phyloP scores from a whole-genome alignment of 2,329 filamentous ascomycete genomes.

The Xylaria sp. region DNA sequence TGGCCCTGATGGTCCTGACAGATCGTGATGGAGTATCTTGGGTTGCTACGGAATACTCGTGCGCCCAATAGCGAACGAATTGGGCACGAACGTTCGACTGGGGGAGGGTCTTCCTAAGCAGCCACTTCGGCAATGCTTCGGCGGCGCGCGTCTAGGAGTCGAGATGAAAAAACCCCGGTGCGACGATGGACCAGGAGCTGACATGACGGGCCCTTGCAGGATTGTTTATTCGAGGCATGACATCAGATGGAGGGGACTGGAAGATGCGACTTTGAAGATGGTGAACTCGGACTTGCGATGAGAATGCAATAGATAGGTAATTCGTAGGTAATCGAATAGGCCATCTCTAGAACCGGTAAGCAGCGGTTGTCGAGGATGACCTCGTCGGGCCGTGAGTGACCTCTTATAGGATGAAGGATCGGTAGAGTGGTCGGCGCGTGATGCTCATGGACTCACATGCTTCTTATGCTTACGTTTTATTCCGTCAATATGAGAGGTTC shows the following conservation, averaged over 20 bases:
- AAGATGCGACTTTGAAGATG: too few species aligned
- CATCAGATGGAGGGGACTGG: too few species aligned
- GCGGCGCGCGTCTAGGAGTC: neutral
- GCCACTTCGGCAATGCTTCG: conserved; percentile 14
- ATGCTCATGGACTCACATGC: neutral
- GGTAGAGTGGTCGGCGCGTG: neutral
- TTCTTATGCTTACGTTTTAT: too few species aligned
- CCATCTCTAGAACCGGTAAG: too few species aligned
- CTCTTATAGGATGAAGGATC: neutral
- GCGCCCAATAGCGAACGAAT: neutral
- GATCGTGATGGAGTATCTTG: too few species aligned
- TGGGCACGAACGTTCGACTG: neutral
- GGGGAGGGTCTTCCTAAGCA: neutral
- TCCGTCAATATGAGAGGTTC: too few species aligned
- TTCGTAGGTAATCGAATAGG: too few species aligned
- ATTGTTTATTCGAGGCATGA: neutral
- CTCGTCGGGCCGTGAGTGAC: neutral
- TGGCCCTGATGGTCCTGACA: too few species aligned
- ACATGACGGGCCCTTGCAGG: neutral
- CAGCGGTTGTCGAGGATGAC: too few species aligned
- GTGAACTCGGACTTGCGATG: too few species aligned
- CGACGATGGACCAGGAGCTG: neutral
- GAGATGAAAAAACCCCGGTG: neutral
- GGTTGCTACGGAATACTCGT: neutral
- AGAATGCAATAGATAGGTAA: too few species aligned